Conservation (phyloP, 2,329 filamentous ascomycete species). For the Fusarium mangiferae region DNA sequence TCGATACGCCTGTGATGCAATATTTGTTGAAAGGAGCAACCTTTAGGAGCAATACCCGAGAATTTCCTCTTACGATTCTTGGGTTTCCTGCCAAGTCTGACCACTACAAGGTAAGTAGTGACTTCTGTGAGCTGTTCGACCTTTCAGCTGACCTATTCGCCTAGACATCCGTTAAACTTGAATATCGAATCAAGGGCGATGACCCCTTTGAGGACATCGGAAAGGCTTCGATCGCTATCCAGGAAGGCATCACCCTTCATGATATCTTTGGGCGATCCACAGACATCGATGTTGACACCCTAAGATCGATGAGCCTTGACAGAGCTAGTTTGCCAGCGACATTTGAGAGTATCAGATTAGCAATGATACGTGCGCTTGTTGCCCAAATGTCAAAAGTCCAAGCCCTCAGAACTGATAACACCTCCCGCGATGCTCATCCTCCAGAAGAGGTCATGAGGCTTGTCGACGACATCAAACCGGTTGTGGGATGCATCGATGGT, state of each 20-base stretch:
- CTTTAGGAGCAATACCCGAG: neutral
- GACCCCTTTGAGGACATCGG: neutral
- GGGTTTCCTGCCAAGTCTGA: neutral
- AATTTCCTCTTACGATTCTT: neutral
- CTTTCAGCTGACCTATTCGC: accelerated
- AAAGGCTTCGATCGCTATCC: neutral
- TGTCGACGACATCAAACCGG: neutral
- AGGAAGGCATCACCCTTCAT: neutral
- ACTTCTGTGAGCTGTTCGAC: accelerated
- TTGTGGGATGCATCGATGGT: neutral
- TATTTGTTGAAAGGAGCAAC: neutral
- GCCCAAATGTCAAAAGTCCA: neutral
- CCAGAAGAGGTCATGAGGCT: neutral
- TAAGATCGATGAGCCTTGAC: neutral
- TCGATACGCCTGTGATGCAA: neutral
- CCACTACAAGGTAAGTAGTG: neutral
- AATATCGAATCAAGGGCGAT: neutral
- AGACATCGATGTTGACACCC: neutral
- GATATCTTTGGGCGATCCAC: neutral
- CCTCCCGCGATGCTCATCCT: neutral
- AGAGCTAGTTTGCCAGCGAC: neutral
- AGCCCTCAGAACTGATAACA: neutral
- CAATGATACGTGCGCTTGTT: neutral
- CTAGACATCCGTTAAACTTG: neutral
- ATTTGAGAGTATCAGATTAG: neutral